Conservation (phyloP, 1,284 basidiomycete species). For the Apiotrichum veenhuisii region DNA sequence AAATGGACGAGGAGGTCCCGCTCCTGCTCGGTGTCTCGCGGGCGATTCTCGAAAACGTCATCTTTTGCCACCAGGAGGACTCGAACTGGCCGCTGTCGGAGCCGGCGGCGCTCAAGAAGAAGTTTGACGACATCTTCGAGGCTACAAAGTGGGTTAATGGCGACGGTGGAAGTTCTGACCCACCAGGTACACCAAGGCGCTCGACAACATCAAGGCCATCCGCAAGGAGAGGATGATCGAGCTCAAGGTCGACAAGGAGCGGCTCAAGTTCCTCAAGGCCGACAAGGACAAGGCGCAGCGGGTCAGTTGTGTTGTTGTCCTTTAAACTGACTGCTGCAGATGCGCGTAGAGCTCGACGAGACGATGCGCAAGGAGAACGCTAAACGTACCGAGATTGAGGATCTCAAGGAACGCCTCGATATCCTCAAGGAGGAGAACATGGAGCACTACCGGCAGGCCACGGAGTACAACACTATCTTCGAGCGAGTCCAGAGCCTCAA, state of each 20-base stretch:
- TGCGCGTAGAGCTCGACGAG: constrained; percentile 49
- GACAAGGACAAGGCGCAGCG: constrained; percentile 84
- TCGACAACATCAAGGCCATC: constrained; percentile 84
- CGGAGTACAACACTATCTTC: constrained; percentile 79
- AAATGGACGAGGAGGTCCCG: constrained; percentile 93
- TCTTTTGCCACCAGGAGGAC: constrained; percentile 99
- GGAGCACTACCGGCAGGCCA: constrained; percentile 75
- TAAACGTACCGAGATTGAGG: constrained; percentile 72
- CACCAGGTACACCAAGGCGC: constrained; percentile 86
- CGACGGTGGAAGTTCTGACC: neutral
- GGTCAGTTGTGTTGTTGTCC: constrained; percentile 28
- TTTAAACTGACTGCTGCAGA: constrained; percentile 16
- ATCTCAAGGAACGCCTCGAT: constrained; percentile 65
- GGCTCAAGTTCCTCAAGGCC: constrained; percentile 70
- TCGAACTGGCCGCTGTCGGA: constrained; percentile 97
- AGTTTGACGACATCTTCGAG: constrained; percentile 99
- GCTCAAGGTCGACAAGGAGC: constrained; percentile 88
- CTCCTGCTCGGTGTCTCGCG: constrained; percentile 91
- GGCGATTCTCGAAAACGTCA: constrained; percentile 95
- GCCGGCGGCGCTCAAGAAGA: constrained; percentile 88
- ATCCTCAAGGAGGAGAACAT: constrained; percentile 69
- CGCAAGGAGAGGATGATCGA: constrained; percentile 87
- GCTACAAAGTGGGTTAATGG: constrained; percentile 72
- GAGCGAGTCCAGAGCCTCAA: constrained; percentile 66
- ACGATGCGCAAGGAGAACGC: constrained; percentile 64